Percentiles rank a stretch among this genome's conserved stretches.
phyloP scores from a whole-genome alignment of 352 stramenopile species.

The Chrysophaeum taylorii region DNA sequence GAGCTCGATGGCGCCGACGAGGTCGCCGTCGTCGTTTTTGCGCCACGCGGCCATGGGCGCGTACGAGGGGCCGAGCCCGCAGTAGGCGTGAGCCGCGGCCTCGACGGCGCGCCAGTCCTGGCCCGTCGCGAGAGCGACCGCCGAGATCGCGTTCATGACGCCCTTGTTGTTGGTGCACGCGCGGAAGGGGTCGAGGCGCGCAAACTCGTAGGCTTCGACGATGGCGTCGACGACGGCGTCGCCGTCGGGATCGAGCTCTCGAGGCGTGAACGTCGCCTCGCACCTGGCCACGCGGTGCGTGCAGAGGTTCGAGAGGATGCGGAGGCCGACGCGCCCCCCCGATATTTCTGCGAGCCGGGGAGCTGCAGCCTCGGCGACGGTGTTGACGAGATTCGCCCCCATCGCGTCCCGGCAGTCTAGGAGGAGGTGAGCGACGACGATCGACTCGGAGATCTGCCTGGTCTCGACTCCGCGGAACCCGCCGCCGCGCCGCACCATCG shows the following conservation, averaged over 20 bases:
- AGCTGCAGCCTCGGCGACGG: slow-evolving; percentile 45
- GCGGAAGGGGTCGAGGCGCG: slow-evolving; percentile 60
- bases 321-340: slow-evolving; percentile 48
- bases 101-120: slow-evolving; percentile 72
- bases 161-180: slow-evolving; percentile 75
- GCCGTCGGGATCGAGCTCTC: slow-evolving; percentile 52
- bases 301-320: slow-evolving; percentile 73
- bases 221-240: slow-evolving; percentile 59
- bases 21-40: slow-evolving; percentile 33
- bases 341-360: background rate
- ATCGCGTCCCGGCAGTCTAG: slow-evolving; percentile 73
- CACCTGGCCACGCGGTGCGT: slow-evolving; percentile 58
- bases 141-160: slow-evolving; percentile 71
- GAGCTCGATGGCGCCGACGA: slow-evolving; percentile 59
- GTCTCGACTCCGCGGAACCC: slow-evolving; percentile 60
- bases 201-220: slow-evolving; percentile 68
- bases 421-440: slow-evolving; percentile 66
- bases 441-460: slow-evolving; percentile 65
- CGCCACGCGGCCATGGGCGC: slow-evolving; percentile 61
- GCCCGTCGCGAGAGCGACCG: slow-evolving; percentile 59
- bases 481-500: slow-evolving; percentile 53
- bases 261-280: slow-evolving; percentile 56
- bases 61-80: slow-evolving; percentile 30
- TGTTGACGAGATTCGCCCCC: slow-evolving; percentile 74
- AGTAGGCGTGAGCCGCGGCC: slow-evolving; percentile 46